phyloP scores from a whole-genome alignment of 2,329 filamentous ascomycete genomes.

The Exserohilum turcica region DNA sequence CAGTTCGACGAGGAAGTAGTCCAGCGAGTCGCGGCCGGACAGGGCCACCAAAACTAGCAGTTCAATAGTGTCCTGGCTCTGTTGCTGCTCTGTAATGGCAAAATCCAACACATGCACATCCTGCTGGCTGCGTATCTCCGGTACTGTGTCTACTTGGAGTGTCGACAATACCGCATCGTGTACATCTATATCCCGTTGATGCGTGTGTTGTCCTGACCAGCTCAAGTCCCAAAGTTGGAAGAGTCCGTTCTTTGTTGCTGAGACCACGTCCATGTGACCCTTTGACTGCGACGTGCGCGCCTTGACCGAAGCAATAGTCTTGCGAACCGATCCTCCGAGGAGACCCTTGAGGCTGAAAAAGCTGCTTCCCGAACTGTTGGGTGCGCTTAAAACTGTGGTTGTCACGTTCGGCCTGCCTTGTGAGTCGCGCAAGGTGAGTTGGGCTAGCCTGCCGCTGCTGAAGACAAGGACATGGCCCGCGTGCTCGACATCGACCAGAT shows the following conservation, averaged over 20 bases:
- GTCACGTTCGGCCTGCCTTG: conserved; percentile 84
- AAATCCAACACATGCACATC: conserved; percentile 81
- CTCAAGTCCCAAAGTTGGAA: conserved; percentile 88
- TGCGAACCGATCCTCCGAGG: conserved; percentile 71
- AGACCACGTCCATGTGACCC: conserved; percentile 83
- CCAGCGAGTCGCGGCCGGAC: conserved; percentile 45
- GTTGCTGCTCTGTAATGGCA: conserved; percentile 60
- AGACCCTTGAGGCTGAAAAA: conserved; percentile 81
- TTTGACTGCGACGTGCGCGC: conserved; percentile 73
- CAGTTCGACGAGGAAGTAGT: conserved; percentile 78
- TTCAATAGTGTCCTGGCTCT: conserved; percentile 40
- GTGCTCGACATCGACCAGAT: conserved; percentile 82
- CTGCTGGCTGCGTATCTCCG: conserved; percentile 56
- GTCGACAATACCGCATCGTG: conserved; percentile 67
- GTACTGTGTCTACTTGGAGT: conserved; percentile 60
- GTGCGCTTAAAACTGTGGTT: conserved; percentile 73
- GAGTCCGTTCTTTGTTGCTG: conserved; percentile 76
- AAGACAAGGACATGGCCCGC: conserved; percentile 85
- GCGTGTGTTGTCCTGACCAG: conserved; percentile 80
- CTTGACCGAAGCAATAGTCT: conserved; percentile 79
- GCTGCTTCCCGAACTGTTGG: conserved; percentile 65
- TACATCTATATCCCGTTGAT: conserved; percentile 73
- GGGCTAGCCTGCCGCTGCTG: conserved; percentile 83
- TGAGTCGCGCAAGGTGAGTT: conserved; percentile 81
- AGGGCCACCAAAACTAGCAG: conserved; percentile 43